These are phyloP conservation scores for Mycena indigotica DNA, from an alignment of 768 basidiomycete genomes.

Conservation along the genomic window DNA sequence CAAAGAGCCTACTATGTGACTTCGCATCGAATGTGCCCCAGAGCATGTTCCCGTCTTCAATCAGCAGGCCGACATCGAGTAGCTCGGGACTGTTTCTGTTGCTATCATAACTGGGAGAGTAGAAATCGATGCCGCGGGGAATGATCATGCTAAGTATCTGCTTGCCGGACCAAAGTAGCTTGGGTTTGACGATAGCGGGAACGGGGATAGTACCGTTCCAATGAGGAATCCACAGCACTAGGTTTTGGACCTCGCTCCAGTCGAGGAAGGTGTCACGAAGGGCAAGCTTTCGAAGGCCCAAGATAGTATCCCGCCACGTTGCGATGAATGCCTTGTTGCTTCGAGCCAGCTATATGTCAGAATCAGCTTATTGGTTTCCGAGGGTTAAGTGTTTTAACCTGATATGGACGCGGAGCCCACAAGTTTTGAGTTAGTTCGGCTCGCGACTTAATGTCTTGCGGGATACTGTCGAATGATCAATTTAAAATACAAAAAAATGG, in stretches of 20 bases:
- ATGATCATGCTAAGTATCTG: too few relatives aligned
- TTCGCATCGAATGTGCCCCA: too few relatives aligned
- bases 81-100: neutral
- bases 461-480: constrained; percentile 65
- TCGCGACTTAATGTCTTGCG: constrained; percentile 97
- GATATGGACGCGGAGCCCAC: constrained; percentile 96
- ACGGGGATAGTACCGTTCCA: neutral
- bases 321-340: too few relatives aligned
- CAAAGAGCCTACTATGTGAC: constrained; percentile 47
- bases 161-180: neutral
- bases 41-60: neutral
- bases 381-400: neutral
- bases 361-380: too few relatives aligned
- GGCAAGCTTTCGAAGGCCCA: too few relatives aligned
- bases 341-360: too few relatives aligned
- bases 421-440: constrained; percentile 98
- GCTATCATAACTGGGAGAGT: too few relatives aligned
- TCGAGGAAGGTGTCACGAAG: constrained; percentile 1
- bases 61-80: too few relatives aligned
- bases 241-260: neutral
- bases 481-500: constrained; percentile 5
- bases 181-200: neutral
- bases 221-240: neutral
- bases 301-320: too few relatives aligned
- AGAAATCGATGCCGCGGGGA: too few relatives aligned